Evolutionary conservation across 441 rosid species (phyloP), one percentile per base, ranked within the genome.

Genomic region (Erodium texanum): DNA sequence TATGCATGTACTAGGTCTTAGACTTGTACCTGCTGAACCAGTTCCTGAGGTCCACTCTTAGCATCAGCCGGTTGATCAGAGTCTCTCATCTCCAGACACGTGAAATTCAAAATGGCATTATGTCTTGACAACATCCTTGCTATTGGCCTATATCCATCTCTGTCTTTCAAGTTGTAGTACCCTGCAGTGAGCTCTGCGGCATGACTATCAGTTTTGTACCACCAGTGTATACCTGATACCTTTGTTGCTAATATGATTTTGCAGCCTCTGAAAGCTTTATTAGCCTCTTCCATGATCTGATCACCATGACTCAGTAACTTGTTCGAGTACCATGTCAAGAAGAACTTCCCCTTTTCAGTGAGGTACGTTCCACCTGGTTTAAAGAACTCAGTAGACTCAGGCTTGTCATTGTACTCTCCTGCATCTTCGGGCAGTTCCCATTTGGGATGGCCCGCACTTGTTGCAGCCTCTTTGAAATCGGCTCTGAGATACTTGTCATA

Each of bases 111-210:
- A 58, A 84, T 79, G 41, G 76, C 90, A 19, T 74, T 58, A 74
- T 89, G 94, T 75, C 93, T 82, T 18, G 86, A 82, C 34, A 89
- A 79, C 86, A 89, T 85, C 75, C 91, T 77, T 4, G 98, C 90
- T 9, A 85, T 79, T 0, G 94, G 88, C 67, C 86, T 80, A 78
- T 92, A 89, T 23, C 94, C 96, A 68, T 86, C 92, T 85, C 96
- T 81, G 22, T 83, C 76, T 19, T 61, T 71, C 66, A 84, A 78
- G 82, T 83, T 89, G 76, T 86, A 89, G 66, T 85, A 84, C 70
- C 98, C 96, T 23, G 94, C 83, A 71, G 95, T 87, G 12, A 88
- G 89, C 76, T 92, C 96, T 15, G 95, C 89, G 2, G 95, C 96
- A 54, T 92, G 96, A 72, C 80, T 84, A 45, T 78, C 77, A 54